Evolutionary conservation across 768 basidiomycete species (phyloP).

Genomic region (Rhizopogon vesiculosus): DNA sequence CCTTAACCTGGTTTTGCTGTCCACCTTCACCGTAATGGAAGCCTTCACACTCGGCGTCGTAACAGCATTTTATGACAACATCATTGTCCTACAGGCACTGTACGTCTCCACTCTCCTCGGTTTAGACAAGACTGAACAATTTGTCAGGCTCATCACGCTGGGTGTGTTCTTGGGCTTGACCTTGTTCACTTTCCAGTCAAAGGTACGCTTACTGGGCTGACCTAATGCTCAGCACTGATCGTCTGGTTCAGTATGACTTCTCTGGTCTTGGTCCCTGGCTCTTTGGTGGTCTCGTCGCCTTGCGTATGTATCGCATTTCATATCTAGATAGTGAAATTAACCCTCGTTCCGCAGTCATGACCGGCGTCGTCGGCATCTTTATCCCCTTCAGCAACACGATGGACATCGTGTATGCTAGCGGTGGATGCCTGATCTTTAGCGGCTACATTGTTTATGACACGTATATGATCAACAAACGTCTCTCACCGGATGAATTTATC

Average conservation of each 20-base stretch:
- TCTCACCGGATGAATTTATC: slow-evolving; percentile 93
- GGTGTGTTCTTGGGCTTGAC: slow-evolving; percentile 94
- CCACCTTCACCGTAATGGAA: slow-evolving; percentile 88
- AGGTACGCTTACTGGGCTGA: slow-evolving; percentile 40
- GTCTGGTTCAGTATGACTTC: slow-evolving; percentile 75
- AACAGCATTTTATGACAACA: slow-evolving; percentile 68
- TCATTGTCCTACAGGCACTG: slow-evolving; percentile 83
- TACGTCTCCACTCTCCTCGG: slow-evolving; percentile 30
- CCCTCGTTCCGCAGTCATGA: slow-evolving; percentile 49
- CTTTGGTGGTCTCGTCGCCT: slow-evolving; percentile 77
- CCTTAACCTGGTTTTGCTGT: slow-evolving; percentile 78
- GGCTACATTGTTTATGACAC: slow-evolving; percentile 93
- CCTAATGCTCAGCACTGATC: neutral
- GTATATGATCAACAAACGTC: slow-evolving; percentile 78
- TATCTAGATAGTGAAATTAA: slow-evolving; percentile 1
- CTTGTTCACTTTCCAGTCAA: slow-evolving; percentile 91
- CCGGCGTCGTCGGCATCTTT: slow-evolving; percentile 79
- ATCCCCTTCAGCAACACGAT: slow-evolving; percentile 80
- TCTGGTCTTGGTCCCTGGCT: slow-evolving; percentile 89
- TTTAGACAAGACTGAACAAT: slow-evolving; percentile 6
- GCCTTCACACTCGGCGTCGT: slow-evolving; percentile 86
- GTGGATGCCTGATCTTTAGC: slow-evolving; percentile 80
- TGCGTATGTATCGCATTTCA: slow-evolving; percentile 41
- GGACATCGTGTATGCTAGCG: slow-evolving; percentile 76
- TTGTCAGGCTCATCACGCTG: slow-evolving; percentile 70